These are phyloP conservation scores for Suhomyces panamericanus DNA, from an alignment of 1,139 yeast genomes.

Conservation along the genomic window DNA sequence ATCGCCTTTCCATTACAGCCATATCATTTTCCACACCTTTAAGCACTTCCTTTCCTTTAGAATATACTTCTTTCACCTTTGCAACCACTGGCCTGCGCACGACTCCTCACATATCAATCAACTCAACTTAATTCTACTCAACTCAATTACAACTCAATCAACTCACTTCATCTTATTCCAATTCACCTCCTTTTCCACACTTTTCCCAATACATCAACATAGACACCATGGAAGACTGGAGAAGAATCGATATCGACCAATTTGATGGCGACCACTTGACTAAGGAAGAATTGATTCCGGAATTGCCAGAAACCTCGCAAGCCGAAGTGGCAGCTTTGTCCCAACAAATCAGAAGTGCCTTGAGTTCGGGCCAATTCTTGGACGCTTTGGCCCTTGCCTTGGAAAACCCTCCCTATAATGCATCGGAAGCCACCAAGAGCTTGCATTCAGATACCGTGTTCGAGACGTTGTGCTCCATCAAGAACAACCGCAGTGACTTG, in stretches of 20 bases:
- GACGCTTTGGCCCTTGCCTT: conserved; percentile 68
- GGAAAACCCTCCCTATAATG: conserved; percentile 80
- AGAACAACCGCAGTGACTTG: conserved; percentile 63
- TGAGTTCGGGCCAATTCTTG: conserved; percentile 70
- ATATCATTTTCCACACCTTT: no score
- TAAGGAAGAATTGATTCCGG: conserved; percentile 63
- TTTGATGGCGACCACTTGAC: conserved; percentile 79
- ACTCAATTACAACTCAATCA: neutral
- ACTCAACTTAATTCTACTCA: no score
- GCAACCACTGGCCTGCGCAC: no score
- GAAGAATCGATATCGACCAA: conserved; percentile 92
- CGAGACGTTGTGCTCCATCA: conserved; percentile 72
- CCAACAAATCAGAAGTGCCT: conserved; percentile 57
- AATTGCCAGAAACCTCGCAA: conserved; percentile 36
- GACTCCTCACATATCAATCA: no score
- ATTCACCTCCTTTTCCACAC: neutral
- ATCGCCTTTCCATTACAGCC: no score
- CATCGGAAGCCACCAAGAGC: conserved; percentile 56
- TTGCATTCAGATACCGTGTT: conserved; percentile 58
- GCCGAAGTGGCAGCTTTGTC: conserved; percentile 58
- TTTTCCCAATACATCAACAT: no score
- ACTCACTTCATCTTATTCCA: neutral
- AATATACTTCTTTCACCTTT: no score
- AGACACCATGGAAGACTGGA: conserved; percentile 46
- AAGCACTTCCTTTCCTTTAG: no score